A percentile compares a stretch with the other conserved stretches of the same genome.
phyloP scores from a whole-genome alignment of 768 basidiomycete genomes.

The Russula compacta region DNA sequence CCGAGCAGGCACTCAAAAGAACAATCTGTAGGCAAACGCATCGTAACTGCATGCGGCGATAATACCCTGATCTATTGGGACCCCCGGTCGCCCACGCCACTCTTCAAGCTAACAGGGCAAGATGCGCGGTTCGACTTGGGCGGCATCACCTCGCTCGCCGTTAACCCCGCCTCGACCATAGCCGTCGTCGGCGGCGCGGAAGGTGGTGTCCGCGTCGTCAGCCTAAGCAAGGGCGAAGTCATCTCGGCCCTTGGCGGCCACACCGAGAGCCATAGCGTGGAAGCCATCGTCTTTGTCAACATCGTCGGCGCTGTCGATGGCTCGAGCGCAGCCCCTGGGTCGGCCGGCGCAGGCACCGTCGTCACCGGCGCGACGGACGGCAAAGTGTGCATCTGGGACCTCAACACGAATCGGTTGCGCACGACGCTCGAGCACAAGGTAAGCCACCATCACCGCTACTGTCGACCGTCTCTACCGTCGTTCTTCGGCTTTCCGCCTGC shows the following conservation, averaged over 20 bases:
- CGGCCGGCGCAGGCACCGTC: constrained; percentile 49
- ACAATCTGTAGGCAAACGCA: constrained; percentile 58
- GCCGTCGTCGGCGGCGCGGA: constrained; percentile 82
- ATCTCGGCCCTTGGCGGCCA: constrained; percentile 75
- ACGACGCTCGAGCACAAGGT: constrained; percentile 79
- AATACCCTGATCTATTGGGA: constrained; percentile 88
- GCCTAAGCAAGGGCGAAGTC: constrained; percentile 78
- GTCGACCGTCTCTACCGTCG: not conserved
- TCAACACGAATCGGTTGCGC: constrained; percentile 75
- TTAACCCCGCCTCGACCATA: constrained; percentile 82
- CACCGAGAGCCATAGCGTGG: constrained; percentile 78
- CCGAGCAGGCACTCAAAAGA: not conserved
- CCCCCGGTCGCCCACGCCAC: constrained; percentile 63
- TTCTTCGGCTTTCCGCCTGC: too few species aligned
- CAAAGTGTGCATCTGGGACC: constrained; percentile 91
- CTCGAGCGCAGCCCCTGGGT: constrained; percentile 40
- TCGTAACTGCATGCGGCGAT: constrained; percentile 79
- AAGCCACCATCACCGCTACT: constrained; percentile 24
- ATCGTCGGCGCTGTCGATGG: constrained; percentile 48
- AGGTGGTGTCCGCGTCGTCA: constrained; percentile 82
- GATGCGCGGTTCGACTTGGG: constrained; percentile 72
- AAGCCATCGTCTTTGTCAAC: constrained; percentile 78
- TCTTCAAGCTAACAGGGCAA: constrained; percentile 68
- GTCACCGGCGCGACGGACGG: constrained; percentile 91
- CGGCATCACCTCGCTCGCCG: constrained; percentile 78